Evolutionary conservation across 2,329 filamentous ascomycete genomes (phyloP).

Genomic region (Diaporthe citri): DNA sequence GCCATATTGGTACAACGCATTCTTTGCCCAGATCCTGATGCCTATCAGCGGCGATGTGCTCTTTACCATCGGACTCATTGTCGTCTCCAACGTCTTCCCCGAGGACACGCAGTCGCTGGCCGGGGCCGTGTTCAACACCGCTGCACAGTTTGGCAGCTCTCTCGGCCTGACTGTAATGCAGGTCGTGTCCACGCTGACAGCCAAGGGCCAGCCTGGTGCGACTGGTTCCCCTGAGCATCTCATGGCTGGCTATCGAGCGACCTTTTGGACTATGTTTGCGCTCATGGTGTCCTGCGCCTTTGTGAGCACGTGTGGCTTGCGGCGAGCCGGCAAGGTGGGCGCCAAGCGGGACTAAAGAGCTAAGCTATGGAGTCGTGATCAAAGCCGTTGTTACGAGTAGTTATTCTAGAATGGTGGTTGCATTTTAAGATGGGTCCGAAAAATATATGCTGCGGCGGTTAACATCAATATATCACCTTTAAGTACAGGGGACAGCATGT

Average conservation of each 20-base stretch:
- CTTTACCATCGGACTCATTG: conserved; percentile 67
- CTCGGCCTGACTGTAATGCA: conserved; percentile 35
- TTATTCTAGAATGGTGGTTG: neutral
- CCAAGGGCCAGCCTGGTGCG: neutral
- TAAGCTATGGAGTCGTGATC: neutral
- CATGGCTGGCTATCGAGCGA: conserved; percentile 30
- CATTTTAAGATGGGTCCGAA: neutral
- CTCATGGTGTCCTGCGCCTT: conserved; percentile 24
- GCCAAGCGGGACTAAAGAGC: conserved; percentile 32
- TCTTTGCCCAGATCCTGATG: conserved; percentile 55
- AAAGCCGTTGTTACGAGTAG: neutral
- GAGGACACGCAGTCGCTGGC: conserved; percentile 69
- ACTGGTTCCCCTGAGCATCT: conserved; percentile 16
- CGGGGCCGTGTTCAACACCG: conserved; percentile 72
- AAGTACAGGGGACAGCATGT: neutral
- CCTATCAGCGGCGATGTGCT: conserved; percentile 61
- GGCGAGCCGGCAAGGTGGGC: conserved; percentile 29
- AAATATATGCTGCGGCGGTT: too few species aligned
- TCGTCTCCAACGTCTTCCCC: conserved; percentile 67
- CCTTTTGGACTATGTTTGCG: conserved; percentile 38
- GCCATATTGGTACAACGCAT: conserved; percentile 65
- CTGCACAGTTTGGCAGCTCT: conserved; percentile 59
- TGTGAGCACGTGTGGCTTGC: conserved; percentile 21
- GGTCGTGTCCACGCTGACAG: conserved; percentile 30
- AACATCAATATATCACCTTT: too few species aligned